Evolutionary conservation across 257 asterid species (phyloP), one percentile per base, ranked within the genome.

Genomic region (Rubia yunnanensis): DNA sequence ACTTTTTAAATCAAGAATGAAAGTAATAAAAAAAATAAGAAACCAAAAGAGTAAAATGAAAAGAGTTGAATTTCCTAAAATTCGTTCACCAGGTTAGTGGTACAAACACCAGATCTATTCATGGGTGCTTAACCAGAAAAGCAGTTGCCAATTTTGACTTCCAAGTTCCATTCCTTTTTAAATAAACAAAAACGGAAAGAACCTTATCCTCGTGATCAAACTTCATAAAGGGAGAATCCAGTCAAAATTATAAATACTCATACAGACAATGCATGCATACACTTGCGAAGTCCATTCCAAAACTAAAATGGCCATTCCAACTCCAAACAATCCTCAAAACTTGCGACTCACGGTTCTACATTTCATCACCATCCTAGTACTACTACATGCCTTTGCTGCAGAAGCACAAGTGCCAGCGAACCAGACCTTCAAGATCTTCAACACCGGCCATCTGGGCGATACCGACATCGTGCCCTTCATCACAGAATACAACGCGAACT

Each of bases 401-500:
- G n/a, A 10, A n/a, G 59, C 59, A 0, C 69, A 64, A 30, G 69
- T 64, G 1, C 69, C 69, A 2, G 30, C n/a, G 10, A 48, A 64
- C 57, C 30, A 46, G 34, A 64, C 69, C 60, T 64, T 64, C 69
- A 46, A 48, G 26, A 64, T 64, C 60, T 1, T 64, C 11, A 64
- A 64, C 46, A 28, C 56, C 6, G 69, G 69, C 10, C 31, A 18
- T 20, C 34, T 64, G 11, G 59, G 69, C 46, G 69, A 64, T 0
- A 31, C 5, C 8, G 48, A 60, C 7, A 60, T n/a, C 48, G 36
- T 60, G 3, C 28, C 24, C 4, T 28, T 27, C 46, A 30, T 23
- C 7, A 31, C 68, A 15, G 74, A 70, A 36, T 70, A 70, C 63
- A 49, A 52, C 18, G 74, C 74, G n/a, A 53, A 26, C 6, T 70